Conservation (phyloP, 2,329 filamentous ascomycete species). For the Talaromyces funiculosus region DNA sequence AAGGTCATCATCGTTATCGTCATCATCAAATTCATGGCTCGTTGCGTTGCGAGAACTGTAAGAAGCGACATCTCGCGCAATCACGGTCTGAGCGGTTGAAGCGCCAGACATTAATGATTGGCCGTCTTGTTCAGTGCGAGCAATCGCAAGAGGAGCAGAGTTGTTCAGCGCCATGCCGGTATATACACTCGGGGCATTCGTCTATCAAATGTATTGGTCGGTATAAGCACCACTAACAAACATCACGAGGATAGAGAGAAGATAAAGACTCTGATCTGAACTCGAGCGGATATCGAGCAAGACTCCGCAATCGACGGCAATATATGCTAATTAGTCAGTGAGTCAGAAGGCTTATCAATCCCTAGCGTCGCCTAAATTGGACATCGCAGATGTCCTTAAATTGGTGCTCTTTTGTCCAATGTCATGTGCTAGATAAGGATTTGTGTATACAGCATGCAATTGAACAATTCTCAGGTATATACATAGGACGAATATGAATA, state of each 20-base stretch:
- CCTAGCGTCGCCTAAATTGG: neutral
- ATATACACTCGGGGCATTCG: conserved; percentile 20
- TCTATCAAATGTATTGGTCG: neutral
- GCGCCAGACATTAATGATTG: conserved; percentile 53
- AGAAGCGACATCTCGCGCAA: conserved; percentile 61
- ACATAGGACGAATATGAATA: neutral
- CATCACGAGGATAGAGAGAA: neutral
- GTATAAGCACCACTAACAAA: neutral
- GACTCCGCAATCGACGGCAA: neutral
- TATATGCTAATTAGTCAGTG: neutral
- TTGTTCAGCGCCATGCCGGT: conserved; percentile 25
- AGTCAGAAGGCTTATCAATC: conserved; percentile 3
- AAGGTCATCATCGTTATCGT: conserved; percentile 33
- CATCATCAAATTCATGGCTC: conserved; percentile 48
- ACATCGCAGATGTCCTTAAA: neutral
- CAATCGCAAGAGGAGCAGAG: conserved; percentile 20
- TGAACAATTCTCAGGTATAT: neutral
- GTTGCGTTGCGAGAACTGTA: neutral
- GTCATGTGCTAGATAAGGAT: neutral
- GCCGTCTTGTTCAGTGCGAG: conserved; percentile 27
- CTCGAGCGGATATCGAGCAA: neutral
- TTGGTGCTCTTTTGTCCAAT: neutral
- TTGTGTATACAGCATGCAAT: neutral
- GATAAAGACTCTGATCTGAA: neutral
- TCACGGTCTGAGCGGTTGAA: conserved; percentile 60